phyloP scores from a whole-genome alignment of 805 yeast species.

The Yamadazyma kitorensis region DNA sequence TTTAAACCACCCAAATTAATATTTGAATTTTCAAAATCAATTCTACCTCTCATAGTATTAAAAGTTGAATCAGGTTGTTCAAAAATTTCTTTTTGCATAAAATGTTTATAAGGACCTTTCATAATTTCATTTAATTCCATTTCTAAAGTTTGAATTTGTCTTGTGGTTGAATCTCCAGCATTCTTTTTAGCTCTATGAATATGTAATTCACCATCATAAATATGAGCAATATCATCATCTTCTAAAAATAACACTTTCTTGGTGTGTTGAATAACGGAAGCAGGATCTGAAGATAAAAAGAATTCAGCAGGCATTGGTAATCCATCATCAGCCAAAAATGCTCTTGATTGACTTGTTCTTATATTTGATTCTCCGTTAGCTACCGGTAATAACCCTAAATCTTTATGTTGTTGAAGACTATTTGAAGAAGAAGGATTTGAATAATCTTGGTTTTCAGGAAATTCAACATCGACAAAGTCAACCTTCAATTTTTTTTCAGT shows the following conservation, averaged over 20 bases:
- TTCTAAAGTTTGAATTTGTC: conserved; percentile 95
- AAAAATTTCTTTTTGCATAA: conserved; percentile 97
- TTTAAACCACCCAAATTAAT: conserved; percentile 90
- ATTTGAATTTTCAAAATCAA: conserved; percentile 77
- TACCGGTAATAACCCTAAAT: conserved; percentile 47
- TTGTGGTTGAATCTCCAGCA: conserved; percentile 85
- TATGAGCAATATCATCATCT: conserved; percentile 98
- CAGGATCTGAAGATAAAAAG: conserved; percentile 94
- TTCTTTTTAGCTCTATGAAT: conserved; percentile 89
- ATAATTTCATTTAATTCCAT: conserved; percentile 96
- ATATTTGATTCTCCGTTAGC: conserved; percentile 54
- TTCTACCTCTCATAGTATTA: conserved; percentile 99
- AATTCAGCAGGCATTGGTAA: conserved; percentile 92
- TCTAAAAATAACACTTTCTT: conserved; percentile 94
- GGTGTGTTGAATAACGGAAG: conserved; percentile 95
- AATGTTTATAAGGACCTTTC: conserved; percentile 95
- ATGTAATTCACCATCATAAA: conserved; percentile 96
- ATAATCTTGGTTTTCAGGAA: conserved; percentile 56
- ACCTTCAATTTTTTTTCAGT: conserved; percentile 93
- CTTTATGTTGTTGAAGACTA: conserved; percentile 17
- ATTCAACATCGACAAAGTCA: conserved; percentile 97
- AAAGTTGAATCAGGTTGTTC: conserved; percentile 98
- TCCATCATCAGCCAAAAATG: conserved; percentile 92
- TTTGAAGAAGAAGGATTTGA: conserved; percentile 7
- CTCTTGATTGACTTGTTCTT: conserved; percentile 92